phyloP scores from a whole-genome alignment of 345 rosid species.

The Excoecaria agallocha region DNA sequence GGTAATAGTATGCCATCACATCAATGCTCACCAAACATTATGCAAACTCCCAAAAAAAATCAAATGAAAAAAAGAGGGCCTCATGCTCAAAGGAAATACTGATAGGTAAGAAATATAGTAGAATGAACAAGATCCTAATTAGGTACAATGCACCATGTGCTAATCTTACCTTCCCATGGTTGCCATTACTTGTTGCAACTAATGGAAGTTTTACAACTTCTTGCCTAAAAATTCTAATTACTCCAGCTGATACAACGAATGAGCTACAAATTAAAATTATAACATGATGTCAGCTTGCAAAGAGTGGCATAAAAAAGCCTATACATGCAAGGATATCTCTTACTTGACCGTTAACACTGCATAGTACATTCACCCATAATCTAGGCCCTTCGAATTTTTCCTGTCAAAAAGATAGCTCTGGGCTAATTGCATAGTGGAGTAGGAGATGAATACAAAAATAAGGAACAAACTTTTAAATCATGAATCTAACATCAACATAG shows the following conservation, averaged over 20 bases:
- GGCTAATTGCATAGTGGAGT: not conserved
- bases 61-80: not conserved
- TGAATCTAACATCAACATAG: not conserved
- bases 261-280: constrained; percentile 44
- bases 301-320: not conserved
- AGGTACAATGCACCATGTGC: not conserved
- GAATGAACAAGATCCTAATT: not conserved
- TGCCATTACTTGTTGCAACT: constrained; percentile 70
- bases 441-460: not conserved
- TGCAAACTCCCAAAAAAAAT: not conserved
- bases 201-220: constrained; percentile 91
- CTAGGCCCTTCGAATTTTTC: constrained; percentile 63
- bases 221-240: constrained; percentile 68
- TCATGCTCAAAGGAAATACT: not conserved
- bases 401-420: constrained; percentile 35
- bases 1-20: not conserved
- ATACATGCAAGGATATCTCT: constrained; percentile 25
- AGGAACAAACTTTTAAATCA: not conserved
- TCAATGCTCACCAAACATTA: not conserved
- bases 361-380: constrained; percentile 84
- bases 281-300: not conserved
- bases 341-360: constrained; percentile 75
- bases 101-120: not conserved
- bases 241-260: constrained; percentile 73
- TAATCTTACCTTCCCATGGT: constrained; percentile 62